Conservation (phyloP, 768 basidiomycete species). For the Lentinula aciculospora region DNA sequence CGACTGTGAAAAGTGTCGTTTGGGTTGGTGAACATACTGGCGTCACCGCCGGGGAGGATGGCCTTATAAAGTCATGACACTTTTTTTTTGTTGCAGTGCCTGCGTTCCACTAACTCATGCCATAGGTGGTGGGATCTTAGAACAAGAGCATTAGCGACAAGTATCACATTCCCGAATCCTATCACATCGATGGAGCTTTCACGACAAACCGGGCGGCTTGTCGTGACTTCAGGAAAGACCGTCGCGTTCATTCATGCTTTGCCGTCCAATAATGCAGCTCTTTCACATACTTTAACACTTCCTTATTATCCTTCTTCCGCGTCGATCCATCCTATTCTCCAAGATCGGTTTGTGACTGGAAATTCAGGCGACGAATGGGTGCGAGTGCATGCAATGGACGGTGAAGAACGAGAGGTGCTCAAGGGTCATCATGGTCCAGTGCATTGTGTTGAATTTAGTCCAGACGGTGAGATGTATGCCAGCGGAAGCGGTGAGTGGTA, state of each 20-base stretch:
- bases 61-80: slow-evolving; percentile 68
- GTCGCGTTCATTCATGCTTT: slow-evolving; percentile 86
- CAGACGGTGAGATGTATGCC: slow-evolving; percentile 96
- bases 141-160: slow-evolving; percentile 65
- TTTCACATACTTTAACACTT: slow-evolving; percentile 72
- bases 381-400: slow-evolving; percentile 84
- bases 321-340: slow-evolving; percentile 84
- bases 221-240: slow-evolving; percentile 87
- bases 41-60: slow-evolving; percentile 90
- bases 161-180: slow-evolving; percentile 66
- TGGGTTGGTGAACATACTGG: slow-evolving; percentile 88
- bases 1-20: slow-evolving; percentile 87
- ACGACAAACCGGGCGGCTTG: slow-evolving; percentile 70
- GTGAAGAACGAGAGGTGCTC: slow-evolving; percentile 84
- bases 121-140: slow-evolving; percentile 95
- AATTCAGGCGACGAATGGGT: slow-evolving; percentile 94
- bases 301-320: slow-evolving; percentile 89
- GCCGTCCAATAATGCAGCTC: slow-evolving; percentile 51
- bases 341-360: slow-evolving; percentile 92
- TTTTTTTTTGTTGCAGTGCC: background rate
- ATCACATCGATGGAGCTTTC: slow-evolving; percentile 96
- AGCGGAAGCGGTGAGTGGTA: slow-evolving; percentile 85
- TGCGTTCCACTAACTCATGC: background rate
- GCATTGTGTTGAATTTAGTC: slow-evolving; percentile 88
- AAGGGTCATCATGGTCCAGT: slow-evolving; percentile 99